Percentiles rank a stretch among this genome's conserved stretches.
Conservation (phyloP, 768 basidiomycete genomes). For the Dendrothele bispora region DNA sequence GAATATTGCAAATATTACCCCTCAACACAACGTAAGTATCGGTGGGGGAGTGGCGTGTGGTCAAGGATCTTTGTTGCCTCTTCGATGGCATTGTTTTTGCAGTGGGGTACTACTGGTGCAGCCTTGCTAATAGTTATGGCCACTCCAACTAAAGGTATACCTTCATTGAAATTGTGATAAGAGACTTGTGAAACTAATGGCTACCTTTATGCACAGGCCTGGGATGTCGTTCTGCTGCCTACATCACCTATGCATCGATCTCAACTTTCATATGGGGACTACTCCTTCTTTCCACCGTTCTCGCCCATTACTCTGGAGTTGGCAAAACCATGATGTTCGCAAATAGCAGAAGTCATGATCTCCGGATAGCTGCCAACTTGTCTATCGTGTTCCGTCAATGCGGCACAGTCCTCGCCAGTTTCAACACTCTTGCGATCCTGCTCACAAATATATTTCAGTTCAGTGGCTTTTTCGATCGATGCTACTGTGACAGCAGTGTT, state of each 20-base stretch:
- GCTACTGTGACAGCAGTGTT: constrained; percentile 36
- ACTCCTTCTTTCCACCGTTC: constrained; percentile 27
- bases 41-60: constrained; percentile 22
- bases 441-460: constrained; percentile 31
- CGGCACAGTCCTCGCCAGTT: constrained; percentile 27
- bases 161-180: constrained; percentile 1
- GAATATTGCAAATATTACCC: constrained; percentile 17
- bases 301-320: constrained; percentile 1
- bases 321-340: not conserved
- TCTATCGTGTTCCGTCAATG: constrained; percentile 28
- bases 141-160: constrained; percentile 28
- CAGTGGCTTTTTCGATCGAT: constrained; percentile 30
- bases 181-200: no score
- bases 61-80: constrained; percentile 28
- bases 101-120: constrained; percentile 31
- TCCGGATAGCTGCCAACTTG: constrained; percentile 11
- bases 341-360: not conserved
- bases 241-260: constrained; percentile 25
- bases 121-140: constrained; percentile 26
- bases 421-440: constrained; percentile 32
- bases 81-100: constrained; percentile 24
- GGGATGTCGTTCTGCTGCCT: constrained; percentile 33
- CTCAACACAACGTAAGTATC: not conserved
- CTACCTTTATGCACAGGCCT: constrained; percentile 24
- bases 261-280: constrained; percentile 30